phyloP scores from a whole-genome alignment of 1,139 yeast species.

The Kurtzmaniella quercitrusa region DNA sequence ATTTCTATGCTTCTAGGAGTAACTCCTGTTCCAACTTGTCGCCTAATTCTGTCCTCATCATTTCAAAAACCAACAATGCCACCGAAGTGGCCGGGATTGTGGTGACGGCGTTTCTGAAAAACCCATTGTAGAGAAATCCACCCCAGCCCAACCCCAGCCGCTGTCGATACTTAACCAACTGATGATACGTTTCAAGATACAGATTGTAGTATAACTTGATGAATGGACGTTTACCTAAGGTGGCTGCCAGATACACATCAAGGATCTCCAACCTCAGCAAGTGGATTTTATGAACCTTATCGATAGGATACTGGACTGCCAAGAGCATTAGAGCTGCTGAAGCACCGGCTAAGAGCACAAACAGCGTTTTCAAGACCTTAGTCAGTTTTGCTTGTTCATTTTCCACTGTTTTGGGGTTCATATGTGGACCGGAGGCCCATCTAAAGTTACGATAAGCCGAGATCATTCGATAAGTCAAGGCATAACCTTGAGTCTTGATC shows the following conservation, averaged over 20 bases:
- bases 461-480: conserved; percentile 56
- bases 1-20: background rate
- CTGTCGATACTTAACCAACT: conserved; percentile 49
- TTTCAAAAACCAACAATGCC: conserved; percentile 81
- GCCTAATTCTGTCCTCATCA: conserved; percentile 54
- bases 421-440: conserved; percentile 1
- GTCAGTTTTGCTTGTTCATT: conserved; percentile 41
- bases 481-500: conserved; percentile 66
- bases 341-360: conserved; percentile 83
- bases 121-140: conserved; percentile 75
- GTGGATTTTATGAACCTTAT: conserved; percentile 77
- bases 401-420: conserved; percentile 23
- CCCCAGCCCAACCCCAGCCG: conserved; percentile 57
- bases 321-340: conserved; percentile 77
- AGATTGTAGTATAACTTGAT: conserved; percentile 59
- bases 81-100: conserved; percentile 86
- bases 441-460: conserved; percentile 46
- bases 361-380: conserved; percentile 58
- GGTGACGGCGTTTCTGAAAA: conserved; percentile 63
- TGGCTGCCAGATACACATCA: conserved; percentile 57
- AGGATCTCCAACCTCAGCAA: conserved; percentile 74
- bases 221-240: conserved; percentile 28
- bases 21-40: conserved; percentile 23
- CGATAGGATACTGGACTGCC: conserved; percentile 77
- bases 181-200: conserved; percentile 66